phyloP scores from a whole-genome alignment of 2,329 filamentous ascomycete species.

The Thelonectria olida region DNA sequence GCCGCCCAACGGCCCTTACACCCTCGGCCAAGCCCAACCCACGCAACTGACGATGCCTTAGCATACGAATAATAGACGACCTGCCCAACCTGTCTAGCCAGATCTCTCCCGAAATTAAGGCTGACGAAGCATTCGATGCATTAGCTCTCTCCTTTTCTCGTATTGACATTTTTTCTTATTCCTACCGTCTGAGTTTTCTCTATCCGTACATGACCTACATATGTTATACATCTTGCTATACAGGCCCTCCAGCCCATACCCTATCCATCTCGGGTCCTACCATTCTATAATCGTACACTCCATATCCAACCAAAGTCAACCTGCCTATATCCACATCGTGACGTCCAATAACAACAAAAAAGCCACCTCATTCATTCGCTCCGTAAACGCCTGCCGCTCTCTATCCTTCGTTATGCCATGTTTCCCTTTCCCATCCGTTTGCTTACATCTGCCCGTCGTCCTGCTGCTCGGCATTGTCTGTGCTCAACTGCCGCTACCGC shows the following conservation, averaged over 20 bases:
- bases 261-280: too few relatives aligned
- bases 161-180: neutral
- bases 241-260: conserved; percentile 8
- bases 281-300: conserved; percentile 20
- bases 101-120: neutral
- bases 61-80: too few relatives aligned
- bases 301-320: conserved; percentile 2
- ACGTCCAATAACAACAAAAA: neutral
- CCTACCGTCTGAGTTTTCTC: neutral
- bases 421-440: neutral
- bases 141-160: neutral
- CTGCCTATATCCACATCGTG: neutral
- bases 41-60: neutral
- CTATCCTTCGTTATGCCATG: neutral
- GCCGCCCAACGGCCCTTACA: conserved; percentile 4
- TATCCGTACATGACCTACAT: neutral
- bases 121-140: neutral
- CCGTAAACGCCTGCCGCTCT: conserved; percentile 20
- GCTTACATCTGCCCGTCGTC: neutral
- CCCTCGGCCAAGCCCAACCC: neutral
- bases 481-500: conserved; percentile 11
- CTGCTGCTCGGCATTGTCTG: neutral
- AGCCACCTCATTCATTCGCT: conserved; percentile 11
- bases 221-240: conserved; percentile 21
- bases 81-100: too few relatives aligned